Evolutionary conservation across 1,284 basidiomycete genomes (phyloP).

Genomic region (Lentinula novae-zelandiae): DNA sequence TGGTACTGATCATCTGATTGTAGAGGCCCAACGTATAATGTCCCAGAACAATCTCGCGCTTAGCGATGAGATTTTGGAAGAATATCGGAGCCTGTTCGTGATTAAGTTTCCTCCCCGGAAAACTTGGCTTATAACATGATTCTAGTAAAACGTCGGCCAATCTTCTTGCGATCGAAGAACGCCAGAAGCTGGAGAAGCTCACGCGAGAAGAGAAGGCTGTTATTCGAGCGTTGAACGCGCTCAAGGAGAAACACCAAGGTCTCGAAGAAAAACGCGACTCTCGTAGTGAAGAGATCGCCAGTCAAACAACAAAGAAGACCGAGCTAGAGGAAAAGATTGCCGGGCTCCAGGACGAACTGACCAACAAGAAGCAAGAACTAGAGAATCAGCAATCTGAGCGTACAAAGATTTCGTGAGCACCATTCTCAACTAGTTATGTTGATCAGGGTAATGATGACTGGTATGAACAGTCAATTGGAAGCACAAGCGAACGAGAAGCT

Average conservation of each 20-base stretch:
- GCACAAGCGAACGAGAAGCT: conserved; percentile 91
- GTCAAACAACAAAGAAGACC: conserved; percentile 53
- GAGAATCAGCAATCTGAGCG: conserved; percentile 75
- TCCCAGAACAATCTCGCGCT: conserved; percentile 77
- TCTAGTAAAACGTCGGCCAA: conserved; percentile 75
- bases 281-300: conserved; percentile 57
- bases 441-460: conserved; percentile 1
- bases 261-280: conserved; percentile 59
- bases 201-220: conserved; percentile 82
- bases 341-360: conserved; percentile 50
- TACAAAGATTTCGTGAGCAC: conserved; percentile 61
- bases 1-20: conserved; percentile 5
- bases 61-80: conserved; percentile 79
- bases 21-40: conserved; percentile 74
- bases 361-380: conserved; percentile 63
- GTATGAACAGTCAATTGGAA: conserved; percentile 71
- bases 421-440: neutral
- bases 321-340: conserved; percentile 64
- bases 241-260: conserved; percentile 67
- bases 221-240: conserved; percentile 60
- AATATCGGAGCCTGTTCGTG: conserved; percentile 84
- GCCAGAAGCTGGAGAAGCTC: conserved; percentile 81
- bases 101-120: neutral
- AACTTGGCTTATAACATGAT: neutral
- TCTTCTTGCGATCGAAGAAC: conserved; percentile 79